Base-by-base conservation (phyloP, 352 stramenopile species). In the Globisporangium cylindrosporum region DNA sequence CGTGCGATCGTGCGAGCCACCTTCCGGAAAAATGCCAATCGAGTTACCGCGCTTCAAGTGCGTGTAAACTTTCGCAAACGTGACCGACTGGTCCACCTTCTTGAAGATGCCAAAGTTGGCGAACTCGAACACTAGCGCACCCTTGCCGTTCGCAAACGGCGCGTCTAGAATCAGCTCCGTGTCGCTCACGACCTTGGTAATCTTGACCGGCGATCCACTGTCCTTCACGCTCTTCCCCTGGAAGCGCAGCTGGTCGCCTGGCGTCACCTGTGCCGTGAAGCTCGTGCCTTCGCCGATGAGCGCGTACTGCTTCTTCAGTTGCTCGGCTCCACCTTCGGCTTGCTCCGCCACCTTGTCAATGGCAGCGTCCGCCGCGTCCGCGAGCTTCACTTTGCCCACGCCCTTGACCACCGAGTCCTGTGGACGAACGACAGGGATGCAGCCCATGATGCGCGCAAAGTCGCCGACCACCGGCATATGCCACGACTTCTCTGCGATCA, bases 11-110 rank as follows among this genome's bases (percentile, higher is more conserved):
- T 99, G 98, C 32, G 88, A 98, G 14, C 98, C 98, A 49, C 97
- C 98, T 74, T 99, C 98, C 0, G 98, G 98, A 71, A 99, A 99
- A 56, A 99, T 99, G 5, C 92, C 95, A 59, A 98, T 96, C 66
- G 86, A 96, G 69, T 97, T 87, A 14, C 92, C 94, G 22, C 86
- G 80, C 64, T 94, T 90, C 48, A 98, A 75, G 67, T 94, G 86
- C 64, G 80, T 91, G 74, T 97, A 97, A 53, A 98, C 94, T 68
- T 93, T 93, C 41, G 91, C 80, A 75, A 98, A 98, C 59, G 97
- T 95, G 55, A 95, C 83, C 1, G 79, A 88, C 69, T 98, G 95
- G 73, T 98, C 91, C 15, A 98, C 87, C 24, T 94, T 92, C 75
- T 93, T 92, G 48, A 98, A 78, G 48, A 98, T 89, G 24, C 95